These are phyloP conservation scores for Mallotus nudiflorus DNA, from an alignment of 345 rosid species.

Conservation along the genomic window DNA sequence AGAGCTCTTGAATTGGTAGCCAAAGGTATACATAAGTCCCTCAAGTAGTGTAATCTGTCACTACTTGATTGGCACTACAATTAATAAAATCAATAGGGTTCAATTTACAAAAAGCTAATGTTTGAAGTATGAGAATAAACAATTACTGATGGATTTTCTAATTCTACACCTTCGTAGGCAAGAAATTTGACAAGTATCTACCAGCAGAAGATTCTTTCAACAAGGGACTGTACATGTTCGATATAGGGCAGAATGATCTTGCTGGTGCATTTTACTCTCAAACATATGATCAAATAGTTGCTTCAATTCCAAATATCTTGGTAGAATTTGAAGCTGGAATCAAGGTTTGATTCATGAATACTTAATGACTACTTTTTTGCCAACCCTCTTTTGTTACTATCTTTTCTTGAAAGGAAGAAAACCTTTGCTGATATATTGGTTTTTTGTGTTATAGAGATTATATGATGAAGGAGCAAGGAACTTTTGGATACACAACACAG, in stretches of 20 bases:
- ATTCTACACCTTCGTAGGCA: slow-evolving; percentile 41
- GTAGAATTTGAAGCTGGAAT: slow-evolving; percentile 70
- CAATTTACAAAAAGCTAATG: too few relatives aligned
- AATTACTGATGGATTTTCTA: too few relatives aligned
- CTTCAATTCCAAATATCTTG: slow-evolving; percentile 65
- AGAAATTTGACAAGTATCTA: slow-evolving; percentile 50
- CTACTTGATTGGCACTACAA: too few relatives aligned
- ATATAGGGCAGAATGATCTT: slow-evolving; percentile 94
- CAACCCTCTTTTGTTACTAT: neutral
- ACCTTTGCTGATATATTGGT: neutral
- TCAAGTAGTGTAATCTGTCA: neutral
- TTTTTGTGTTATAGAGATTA: slow-evolving; percentile 43
- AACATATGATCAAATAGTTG: slow-evolving; percentile 76
- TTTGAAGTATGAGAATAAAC: too few relatives aligned
- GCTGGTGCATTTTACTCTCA: slow-evolving; percentile 96
- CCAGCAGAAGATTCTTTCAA: slow-evolving; percentile 49
- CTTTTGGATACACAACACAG: slow-evolving; percentile 94
- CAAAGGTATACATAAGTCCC: slow-evolving; percentile 35
- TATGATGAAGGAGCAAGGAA: slow-evolving; percentile 86
- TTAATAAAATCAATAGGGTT: too few relatives aligned
- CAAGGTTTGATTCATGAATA: slow-evolving; percentile 42
- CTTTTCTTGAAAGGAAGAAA: slow-evolving; percentile 2
- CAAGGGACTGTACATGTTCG: slow-evolving; percentile 82
- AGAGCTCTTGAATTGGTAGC: slow-evolving; percentile 59
- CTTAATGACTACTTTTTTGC: neutral